Base-by-base conservation (phyloP, 495 filamentous ascomycete genomes). In the Penicillium subrubescens region DNA sequence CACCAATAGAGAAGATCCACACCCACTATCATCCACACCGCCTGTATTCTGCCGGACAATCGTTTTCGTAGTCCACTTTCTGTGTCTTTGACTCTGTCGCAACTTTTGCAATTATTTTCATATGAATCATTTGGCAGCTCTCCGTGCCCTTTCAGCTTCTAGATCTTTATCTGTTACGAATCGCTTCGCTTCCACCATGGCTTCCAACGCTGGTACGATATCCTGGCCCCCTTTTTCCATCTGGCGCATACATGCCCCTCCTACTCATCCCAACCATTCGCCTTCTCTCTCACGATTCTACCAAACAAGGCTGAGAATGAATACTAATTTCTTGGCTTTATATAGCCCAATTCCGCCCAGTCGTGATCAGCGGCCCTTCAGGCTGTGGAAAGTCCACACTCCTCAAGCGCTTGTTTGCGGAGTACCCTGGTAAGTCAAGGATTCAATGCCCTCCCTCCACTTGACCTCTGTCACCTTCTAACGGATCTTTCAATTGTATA, bases 311-410 rank as follows among this genome's bases (percentile, higher is more conserved):
- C 19, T 33, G 6, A 39, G 8, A 39, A 35, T 31, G 0, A 34
- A 15, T 27, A 60, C 19, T 53, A 15, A 60, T 21, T 21, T 0
- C 8, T n/a, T 19, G 39, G 10, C 50, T 14, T 29, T 77, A 70
- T 74, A 51, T 71, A 78, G 43, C 53, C 11, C 74, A 76, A 51
- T 79, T 73, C 64, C 82, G 88, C 15, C 94, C 93, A 8, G 85
- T 98, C 66, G 90, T 97, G 39, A 88, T 97, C 70, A 95, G 89
- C 21, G 94, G 92, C 33, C 93, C 94, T 19, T 90, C 86, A 8
- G 94, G 94, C 70, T 86, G 90, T 12, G 94, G 94, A 50, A 97
- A 98, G 84, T 90, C 88, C 52, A 97, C 94, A 27, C 85, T 98
- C 25, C 87, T 95, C 66, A 88, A 88, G 66, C 80, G 86, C 19